phyloP scores from a whole-genome alignment of 371 early-diverging fungal genomes.

The Coemansia sp. region DNA sequence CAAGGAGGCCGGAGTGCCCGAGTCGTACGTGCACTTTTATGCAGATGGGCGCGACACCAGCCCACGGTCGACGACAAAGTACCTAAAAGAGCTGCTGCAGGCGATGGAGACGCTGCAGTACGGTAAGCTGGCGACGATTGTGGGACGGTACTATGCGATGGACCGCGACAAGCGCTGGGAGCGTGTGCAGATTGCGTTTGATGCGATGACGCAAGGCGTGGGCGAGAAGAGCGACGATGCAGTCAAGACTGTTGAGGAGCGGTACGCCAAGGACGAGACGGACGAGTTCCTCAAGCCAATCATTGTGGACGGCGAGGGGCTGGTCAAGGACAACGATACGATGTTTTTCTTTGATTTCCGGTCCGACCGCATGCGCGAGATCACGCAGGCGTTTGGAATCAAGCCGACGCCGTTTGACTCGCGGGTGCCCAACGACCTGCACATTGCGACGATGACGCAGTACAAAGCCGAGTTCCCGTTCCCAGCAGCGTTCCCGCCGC shows the following conservation, averaged over 20 bases:
- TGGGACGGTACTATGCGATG: conserved; percentile 99
- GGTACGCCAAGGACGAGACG: conserved; percentile 84
- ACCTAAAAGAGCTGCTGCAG: conserved; percentile 72
- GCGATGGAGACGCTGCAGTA: conserved; percentile 63
- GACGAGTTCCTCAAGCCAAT: conserved; percentile 99
- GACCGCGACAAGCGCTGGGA: conserved; percentile 99
- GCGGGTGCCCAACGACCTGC: conserved; percentile 73
- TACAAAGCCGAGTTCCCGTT: conserved; percentile 96
- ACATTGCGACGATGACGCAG: conserved; percentile 95
- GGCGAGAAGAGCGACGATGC: conserved; percentile 76
- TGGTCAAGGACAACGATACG: conserved; percentile 77
- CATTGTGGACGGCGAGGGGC: conserved; percentile 75
- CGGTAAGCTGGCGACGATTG: conserved; percentile 89
- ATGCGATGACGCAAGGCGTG: conserved; percentile 80
- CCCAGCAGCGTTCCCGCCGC: conserved; percentile 91
- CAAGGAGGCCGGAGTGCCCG: conserved; percentile 80
- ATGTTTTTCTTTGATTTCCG: conserved; percentile 96
- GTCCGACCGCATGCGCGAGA: conserved; percentile 99
- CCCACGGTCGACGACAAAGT: conserved; percentile 81
- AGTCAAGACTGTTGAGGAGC: conserved; percentile 74
- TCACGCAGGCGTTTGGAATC: conserved; percentile 86
- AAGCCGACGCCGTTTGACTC: conserved; percentile 84
- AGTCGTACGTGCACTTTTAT: conserved; percentile 95
- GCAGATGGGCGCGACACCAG: conserved; percentile 99
- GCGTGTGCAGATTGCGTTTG: conserved; percentile 91